phyloP scores from a whole-genome alignment of 768 basidiomycete genomes.

The Termitomyces sp. region DNA sequence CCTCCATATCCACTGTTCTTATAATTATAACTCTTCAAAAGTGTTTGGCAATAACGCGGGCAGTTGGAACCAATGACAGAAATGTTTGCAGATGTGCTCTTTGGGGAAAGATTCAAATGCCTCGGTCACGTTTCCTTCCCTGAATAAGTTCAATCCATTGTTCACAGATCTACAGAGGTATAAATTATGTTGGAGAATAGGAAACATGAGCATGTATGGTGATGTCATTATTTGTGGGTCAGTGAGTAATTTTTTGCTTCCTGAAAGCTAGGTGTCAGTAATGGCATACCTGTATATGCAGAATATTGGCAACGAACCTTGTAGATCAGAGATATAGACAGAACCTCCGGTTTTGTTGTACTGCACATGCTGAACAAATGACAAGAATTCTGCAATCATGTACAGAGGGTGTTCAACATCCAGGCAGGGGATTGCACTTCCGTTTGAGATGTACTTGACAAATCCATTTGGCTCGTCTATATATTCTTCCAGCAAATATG shows the following conservation, averaged over 20 bases:
- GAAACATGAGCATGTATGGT: too few relatives aligned
- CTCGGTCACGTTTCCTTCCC: too few relatives aligned
- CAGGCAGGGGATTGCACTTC: not conserved
- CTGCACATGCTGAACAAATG: slow-evolving; percentile 17
- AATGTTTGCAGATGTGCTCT: too few relatives aligned
- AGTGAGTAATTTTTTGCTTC: slow-evolving; percentile 10
- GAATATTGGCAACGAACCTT: slow-evolving; percentile 2
- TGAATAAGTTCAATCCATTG: too few relatives aligned
- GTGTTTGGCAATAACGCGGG: too few relatives aligned
- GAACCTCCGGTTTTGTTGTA: slow-evolving; percentile 5
- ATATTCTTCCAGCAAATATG: slow-evolving; percentile 10
- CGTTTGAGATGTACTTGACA: slow-evolving; percentile 17
- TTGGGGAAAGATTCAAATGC: too few relatives aligned
- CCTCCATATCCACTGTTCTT: too few relatives aligned
- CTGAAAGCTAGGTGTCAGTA: not conserved
- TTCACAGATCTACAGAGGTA: too few relatives aligned
- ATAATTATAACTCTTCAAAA: too few relatives aligned
- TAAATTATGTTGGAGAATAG: too few relatives aligned
- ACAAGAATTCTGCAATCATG: not conserved
- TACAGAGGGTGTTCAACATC: not conserved
- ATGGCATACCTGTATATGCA: too few relatives aligned
- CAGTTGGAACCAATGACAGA: too few relatives aligned
- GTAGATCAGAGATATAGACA: slow-evolving; percentile 14
- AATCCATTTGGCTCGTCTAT: slow-evolving; percentile 6
- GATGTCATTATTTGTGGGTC: slow-evolving; percentile 17